These are phyloP conservation scores for Colletotrichum graminicola DNA, from an alignment of 2,329 filamentous ascomycete species.

Conservation along the genomic window DNA sequence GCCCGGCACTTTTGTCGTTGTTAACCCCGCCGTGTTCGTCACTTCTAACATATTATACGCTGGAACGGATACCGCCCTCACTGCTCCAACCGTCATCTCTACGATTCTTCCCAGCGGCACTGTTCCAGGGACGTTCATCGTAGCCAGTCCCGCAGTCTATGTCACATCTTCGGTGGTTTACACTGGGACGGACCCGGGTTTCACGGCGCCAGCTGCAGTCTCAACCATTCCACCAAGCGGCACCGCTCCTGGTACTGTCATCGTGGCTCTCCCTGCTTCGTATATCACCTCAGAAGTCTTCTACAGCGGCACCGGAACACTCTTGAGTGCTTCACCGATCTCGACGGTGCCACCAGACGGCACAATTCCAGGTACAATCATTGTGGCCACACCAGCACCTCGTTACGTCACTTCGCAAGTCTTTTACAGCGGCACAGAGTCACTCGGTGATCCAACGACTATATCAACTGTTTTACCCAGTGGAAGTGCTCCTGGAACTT, in stretches of 20 bases:
- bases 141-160: slow-evolving; percentile 24
- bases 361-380: slow-evolving; percentile 35
- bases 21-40: slow-evolving; percentile 30
- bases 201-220: slow-evolving; percentile 11
- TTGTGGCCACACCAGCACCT: slow-evolving; percentile 21
- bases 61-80: slow-evolving; percentile 27
- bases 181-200: slow-evolving; percentile 6
- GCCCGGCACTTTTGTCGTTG: slow-evolving; percentile 31
- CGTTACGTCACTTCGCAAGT: slow-evolving; percentile 23
- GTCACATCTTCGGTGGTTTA: slow-evolving; percentile 27
- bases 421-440: slow-evolving; percentile 17
- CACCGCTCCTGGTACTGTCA: slow-evolving; percentile 18
- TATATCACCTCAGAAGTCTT: slow-evolving; percentile 27
- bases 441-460: slow-evolving; percentile 20
- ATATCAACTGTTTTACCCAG: slow-evolving; percentile 23
- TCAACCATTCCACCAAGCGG: slow-evolving; percentile 23
- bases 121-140: slow-evolving; percentile 20
- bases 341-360: slow-evolving; percentile 23
- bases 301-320: slow-evolving; percentile 13
- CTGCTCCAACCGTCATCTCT: slow-evolving; percentile 15
- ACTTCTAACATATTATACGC: slow-evolving; percentile 34
- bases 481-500: slow-evolving; percentile 31
- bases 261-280: slow-evolving; percentile 11
- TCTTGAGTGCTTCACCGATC: slow-evolving; percentile 13
- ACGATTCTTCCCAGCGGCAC: slow-evolving; percentile 34